Base-by-base conservation (phyloP, 1,284 basidiomycete species). In the Serendipita sp. region DNA sequence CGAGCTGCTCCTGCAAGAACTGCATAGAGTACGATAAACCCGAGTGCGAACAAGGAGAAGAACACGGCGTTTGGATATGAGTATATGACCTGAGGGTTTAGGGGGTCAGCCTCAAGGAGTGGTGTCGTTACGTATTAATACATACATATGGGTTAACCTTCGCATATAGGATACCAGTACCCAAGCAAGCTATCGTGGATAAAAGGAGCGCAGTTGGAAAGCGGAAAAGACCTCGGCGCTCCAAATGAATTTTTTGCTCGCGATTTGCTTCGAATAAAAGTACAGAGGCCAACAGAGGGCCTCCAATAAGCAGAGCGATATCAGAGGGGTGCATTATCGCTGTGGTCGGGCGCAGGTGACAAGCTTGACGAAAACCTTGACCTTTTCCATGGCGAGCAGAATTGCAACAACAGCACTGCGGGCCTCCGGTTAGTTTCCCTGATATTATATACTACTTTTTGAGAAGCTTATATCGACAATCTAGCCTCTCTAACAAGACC, bases 401-500 rank as follows among this genome's bases (percentile, higher is more conserved):
- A 30, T 58, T 34, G 53, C 53, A n/a, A 32, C 53, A 26, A 34
- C 53, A 34, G 15, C 53, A 1, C 30, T 58, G 22, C 53, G 53
- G 22, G n/a, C 53, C 32, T 26, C 53, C 15, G 53, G 53, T 58
- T 34, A 32, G 29, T 47, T 17, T 17, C 44, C 61, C 38, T 50
- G 60, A 61, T 6, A 13, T 45, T 13, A n/a, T 22, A 61, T 60
- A 65, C 61, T 60, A 41, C 15, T 35, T 58, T 60, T 60, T 67
- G 70, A 64, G 44, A 41, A 26, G 44, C 42, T 45, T 5, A 47
- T 60, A 32, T 60, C 41, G 12, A 13, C 38, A 41, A 60, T 64
- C 12, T 63, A 68, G 67, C 65, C 43, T 61, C 68, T 38, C 63
- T 71, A 60, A 66, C 68, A 55, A 67, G 71, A 66, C 68, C 70